Conservation (phyloP, 768 basidiomycete species). For the Boletellus ananiceps region DNA sequence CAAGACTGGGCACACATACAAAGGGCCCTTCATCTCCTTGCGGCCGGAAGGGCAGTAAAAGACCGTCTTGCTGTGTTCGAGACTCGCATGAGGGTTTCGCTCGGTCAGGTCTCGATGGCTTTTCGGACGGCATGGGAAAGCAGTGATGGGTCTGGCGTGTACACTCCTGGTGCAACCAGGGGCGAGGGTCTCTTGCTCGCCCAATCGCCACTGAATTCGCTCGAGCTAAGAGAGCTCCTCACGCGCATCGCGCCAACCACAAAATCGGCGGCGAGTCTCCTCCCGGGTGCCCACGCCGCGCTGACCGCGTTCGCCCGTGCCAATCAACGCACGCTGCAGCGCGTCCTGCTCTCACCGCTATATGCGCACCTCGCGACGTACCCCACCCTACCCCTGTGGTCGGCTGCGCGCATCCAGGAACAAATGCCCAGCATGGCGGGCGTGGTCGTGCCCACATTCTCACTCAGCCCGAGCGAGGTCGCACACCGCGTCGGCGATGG, state of each 20-base stretch:
- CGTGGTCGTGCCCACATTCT: slow-evolving; percentile 79
- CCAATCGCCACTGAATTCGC: slow-evolving; percentile 81
- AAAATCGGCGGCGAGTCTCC: slow-evolving; percentile 35
- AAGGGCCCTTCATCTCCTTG: slow-evolving; percentile 72
- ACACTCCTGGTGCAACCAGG: slow-evolving; percentile 53
- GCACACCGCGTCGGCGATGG: slow-evolving; percentile 91
- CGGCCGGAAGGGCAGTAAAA: slow-evolving; percentile 68
- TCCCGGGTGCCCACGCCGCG: slow-evolving; percentile 50
- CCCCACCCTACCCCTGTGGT: slow-evolving; percentile 65
- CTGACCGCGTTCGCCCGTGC: slow-evolving; percentile 62
- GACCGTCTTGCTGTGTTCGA: slow-evolving; percentile 72
- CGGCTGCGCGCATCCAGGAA: slow-evolving; percentile 33
- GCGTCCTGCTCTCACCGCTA: slow-evolving; percentile 81
- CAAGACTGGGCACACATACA: slow-evolving; percentile 91
- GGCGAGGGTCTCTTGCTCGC: slow-evolving; percentile 73
- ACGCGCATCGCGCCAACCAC: slow-evolving; percentile 18
- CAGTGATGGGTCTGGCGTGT: slow-evolving; percentile 46
- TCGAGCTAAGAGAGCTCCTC: slow-evolving; percentile 51
- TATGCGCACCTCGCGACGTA: slow-evolving; percentile 69
- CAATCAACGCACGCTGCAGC: slow-evolving; percentile 75
- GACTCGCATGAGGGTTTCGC: slow-evolving; percentile 52
- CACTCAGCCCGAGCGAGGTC: slow-evolving; percentile 83
- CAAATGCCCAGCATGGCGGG: slow-evolving; percentile 33
- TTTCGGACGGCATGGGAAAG: slow-evolving; percentile 56
- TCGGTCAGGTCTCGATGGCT: slow-evolving; percentile 55